Base-by-base conservation (phyloP, 257 asterid genomes). In the Gentiana straminea region DNA sequence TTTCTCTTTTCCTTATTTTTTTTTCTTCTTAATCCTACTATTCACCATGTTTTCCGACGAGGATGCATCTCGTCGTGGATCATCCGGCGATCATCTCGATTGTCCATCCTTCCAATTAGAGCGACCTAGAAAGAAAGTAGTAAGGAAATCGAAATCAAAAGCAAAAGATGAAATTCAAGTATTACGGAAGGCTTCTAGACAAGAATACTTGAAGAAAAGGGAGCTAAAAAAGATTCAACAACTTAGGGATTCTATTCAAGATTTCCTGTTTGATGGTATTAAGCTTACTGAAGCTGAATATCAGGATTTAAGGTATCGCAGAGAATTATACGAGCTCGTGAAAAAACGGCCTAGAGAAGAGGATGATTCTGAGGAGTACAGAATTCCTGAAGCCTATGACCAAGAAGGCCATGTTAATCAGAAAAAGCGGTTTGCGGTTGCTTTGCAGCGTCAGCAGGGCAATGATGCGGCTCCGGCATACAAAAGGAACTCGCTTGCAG, bases 161-260 rank as follows among this genome's bases (percentile, higher is more conserved):
- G 87, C 84, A 79, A 68, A 68, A 54, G 96, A 91, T 73, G 96
- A 80, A 61, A 50, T 79, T 46, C 74, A 60, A 13, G 60, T 72
- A 53, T 77, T 87, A 71, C 86, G 95, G 77, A 83, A 76, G 67
- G 77, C 68, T 67, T 89, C 97, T 49, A 78, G 97, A 65, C 95
- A 82, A 69, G 94, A 84, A 66, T 89, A 89, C 64, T 67, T 89
- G 68, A 86, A 89, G 94, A 84, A 86, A 75, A 72, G 97, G 73
- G 97, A 89, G 88, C 89, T 81, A 53, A 84, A 86, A 76, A 89
- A 86, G 72, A 67, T 89, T 58, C 95, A 89, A 2, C 94, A 84
- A 78, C 85, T 86, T 64, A 72, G 87, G 96, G 82, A 80, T 43
- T 34, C 58, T 37, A 59, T 51, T 33, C 54, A 53, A 53, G 35